Percentiles rank a stretch among this genome's conserved stretches.
These are phyloP conservation scores for Diospyros lotus DNA, from an alignment of 148 eudicot species.

Conservation along the genomic window DNA sequence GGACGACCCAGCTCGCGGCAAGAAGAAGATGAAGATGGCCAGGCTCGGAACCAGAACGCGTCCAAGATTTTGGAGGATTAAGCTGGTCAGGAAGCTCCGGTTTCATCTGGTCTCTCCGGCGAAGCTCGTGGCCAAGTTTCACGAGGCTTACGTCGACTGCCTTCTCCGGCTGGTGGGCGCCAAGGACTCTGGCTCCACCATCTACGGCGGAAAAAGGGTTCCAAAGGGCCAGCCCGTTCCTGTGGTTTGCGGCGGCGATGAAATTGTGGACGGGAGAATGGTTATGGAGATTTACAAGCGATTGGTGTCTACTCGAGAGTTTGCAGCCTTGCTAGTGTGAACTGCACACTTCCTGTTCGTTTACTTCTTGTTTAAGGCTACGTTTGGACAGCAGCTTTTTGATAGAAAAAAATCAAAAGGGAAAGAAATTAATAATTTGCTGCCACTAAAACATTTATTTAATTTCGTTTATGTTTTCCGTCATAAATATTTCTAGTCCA, in stretches of 20 bases:
- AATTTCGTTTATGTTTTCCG: too few species aligned
- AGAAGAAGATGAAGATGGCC: slow-evolving; percentile 14
- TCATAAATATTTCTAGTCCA: too few species aligned
- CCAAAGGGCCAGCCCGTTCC: neutral
- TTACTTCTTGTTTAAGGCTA: too few species aligned
- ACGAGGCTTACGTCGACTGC: neutral
- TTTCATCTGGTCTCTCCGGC: neutral
- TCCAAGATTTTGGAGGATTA: neutral
- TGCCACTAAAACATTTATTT: too few species aligned
- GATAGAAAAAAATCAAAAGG: too few species aligned
- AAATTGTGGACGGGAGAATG: slow-evolving; percentile 10
- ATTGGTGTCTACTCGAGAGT: slow-evolving; percentile 2
- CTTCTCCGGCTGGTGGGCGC: neutral
- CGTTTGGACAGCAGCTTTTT: too few species aligned
- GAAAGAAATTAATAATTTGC: too few species aligned
- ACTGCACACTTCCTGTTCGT: too few species aligned
- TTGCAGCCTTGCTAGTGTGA: slow-evolving; percentile 4
- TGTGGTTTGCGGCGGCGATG: neutral
- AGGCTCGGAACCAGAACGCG: slow-evolving; percentile 14
- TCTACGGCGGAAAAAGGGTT: neutral
- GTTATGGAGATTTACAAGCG: slow-evolving; percentile 19
- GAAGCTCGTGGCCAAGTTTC: slow-evolving; percentile 8
- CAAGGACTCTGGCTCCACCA: neutral
- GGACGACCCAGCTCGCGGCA: neutral
- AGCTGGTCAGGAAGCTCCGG: neutral